These are phyloP conservation scores for Aspergillus fumigatiaffinis DNA, from an alignment of 2,329 filamentous ascomycete genomes.

Conservation along the genomic window DNA sequence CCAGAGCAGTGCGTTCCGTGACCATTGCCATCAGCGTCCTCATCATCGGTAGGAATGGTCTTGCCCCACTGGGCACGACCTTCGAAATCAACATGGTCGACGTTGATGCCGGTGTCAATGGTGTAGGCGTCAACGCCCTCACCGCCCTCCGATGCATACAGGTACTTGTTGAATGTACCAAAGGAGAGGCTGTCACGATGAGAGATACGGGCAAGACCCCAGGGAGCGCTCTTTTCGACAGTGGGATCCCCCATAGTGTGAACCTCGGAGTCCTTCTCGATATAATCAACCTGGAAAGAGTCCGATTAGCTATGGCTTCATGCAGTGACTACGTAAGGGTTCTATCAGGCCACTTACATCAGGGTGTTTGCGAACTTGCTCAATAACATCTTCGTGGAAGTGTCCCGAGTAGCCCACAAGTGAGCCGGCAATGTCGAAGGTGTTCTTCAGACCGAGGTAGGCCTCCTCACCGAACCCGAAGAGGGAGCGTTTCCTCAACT, in stretches of 20 bases:
- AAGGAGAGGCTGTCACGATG: constrained; percentile 86
- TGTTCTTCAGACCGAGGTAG: constrained; percentile 89
- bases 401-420: constrained; percentile 93
- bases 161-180: constrained; percentile 96
- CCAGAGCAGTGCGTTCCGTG: constrained; percentile 99
- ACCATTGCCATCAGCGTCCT: constrained; percentile 90
- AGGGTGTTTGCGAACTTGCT: constrained; percentile 89
- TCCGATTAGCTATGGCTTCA: not conserved
- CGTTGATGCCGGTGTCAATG: constrained; percentile 95
- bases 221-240: constrained; percentile 90
- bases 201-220: constrained; percentile 97
- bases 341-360: constrained; percentile 69
- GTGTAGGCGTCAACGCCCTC: constrained; percentile 99
- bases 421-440: constrained; percentile 80
- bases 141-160: constrained; percentile 83
- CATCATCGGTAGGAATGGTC: constrained; percentile 83
- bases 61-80: constrained; percentile 95
- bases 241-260: constrained; percentile 66
- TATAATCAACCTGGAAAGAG: constrained; percentile 74
- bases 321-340: not conserved
- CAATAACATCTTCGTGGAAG: constrained; percentile 89
- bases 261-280: constrained; percentile 92
- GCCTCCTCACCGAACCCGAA: constrained; percentile 62
- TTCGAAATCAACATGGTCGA: constrained; percentile 93
- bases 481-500: constrained; percentile 87